Evolutionary conservation across 179 eudicot species (phyloP).

Genomic region (Gypsophila paniculata): DNA sequence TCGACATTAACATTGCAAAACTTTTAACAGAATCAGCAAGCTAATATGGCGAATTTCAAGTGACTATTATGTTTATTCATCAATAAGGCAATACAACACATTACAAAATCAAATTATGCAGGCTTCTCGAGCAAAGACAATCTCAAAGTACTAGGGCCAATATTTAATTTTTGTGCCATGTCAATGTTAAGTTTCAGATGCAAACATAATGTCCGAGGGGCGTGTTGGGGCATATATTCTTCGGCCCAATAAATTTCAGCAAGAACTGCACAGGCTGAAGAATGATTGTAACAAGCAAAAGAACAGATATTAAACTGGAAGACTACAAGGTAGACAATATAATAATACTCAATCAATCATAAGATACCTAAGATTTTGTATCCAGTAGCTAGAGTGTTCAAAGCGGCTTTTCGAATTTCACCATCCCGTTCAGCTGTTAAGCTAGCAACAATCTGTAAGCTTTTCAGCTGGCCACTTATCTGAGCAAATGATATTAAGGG

Average conservation of each 20-base stretch:
- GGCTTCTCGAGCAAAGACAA: neutral
- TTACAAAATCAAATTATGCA: neutral
- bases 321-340: neutral
- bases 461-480: slow-evolving; percentile 80
- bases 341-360: neutral
- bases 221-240: neutral
- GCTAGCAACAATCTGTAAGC: slow-evolving; percentile 88
- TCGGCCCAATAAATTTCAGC: neutral
- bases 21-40: neutral
- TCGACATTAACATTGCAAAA: neutral
- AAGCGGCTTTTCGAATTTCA: slow-evolving; percentile 86
- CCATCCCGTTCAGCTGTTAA: slow-evolving; percentile 93
- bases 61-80: too few species aligned
- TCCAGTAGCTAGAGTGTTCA: slow-evolving; percentile 76
- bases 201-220: neutral
- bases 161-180: too few species aligned
- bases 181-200: neutral
- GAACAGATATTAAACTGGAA: neutral
- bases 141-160: neutral
- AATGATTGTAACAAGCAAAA: neutral
- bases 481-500: slow-evolving; percentile 24
- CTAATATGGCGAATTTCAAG: too few species aligned
- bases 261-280: neutral
- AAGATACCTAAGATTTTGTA: slow-evolving; percentile 77
- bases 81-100: neutral